A percentile compares a stretch with the other conserved stretches of the same genome.
Conservation (phyloP, 345 rosid genomes). For the Acer saccharum region DNA sequence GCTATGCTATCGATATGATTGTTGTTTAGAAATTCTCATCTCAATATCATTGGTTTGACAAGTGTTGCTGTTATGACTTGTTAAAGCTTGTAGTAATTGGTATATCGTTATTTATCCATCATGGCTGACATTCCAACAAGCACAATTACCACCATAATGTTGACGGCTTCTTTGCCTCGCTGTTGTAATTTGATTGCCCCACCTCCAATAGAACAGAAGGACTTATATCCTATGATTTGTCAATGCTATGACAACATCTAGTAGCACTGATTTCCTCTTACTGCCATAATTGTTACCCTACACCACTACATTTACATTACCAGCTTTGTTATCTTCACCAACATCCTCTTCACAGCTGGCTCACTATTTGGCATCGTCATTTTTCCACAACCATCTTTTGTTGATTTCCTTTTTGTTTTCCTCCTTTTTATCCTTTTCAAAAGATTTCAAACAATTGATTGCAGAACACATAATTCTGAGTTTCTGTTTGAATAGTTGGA, state of each 20-base stretch:
- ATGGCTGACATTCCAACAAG: neutral
- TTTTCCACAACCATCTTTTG: neutral
- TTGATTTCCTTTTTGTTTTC: neutral
- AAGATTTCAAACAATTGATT: neutral
- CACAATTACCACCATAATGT: neutral
- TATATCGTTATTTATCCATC: neutral
- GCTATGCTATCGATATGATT: neutral
- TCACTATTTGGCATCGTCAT: neutral
- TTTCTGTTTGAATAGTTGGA: neutral
- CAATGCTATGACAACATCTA: neutral
- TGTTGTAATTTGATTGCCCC: neutral
- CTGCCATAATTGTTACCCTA: neutral
- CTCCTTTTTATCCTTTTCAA: neutral
- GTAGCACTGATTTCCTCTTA: neutral
- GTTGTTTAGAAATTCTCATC: no score
- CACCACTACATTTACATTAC: neutral
- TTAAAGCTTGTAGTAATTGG: neutral
- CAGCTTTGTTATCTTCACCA: neutral
- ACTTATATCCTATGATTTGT: neutral
- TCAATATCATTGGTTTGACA: no score
- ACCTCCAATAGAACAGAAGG: neutral
- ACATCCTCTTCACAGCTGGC: neutral
- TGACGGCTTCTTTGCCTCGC: neutral
- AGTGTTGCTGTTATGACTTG: neutral
- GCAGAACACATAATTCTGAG: neutral